Percentiles rank a stretch among this genome's conserved stretches.
phyloP scores from a whole-genome alignment of 1,284 basidiomycete species.

The Kalmanozyma brasiliensis region DNA sequence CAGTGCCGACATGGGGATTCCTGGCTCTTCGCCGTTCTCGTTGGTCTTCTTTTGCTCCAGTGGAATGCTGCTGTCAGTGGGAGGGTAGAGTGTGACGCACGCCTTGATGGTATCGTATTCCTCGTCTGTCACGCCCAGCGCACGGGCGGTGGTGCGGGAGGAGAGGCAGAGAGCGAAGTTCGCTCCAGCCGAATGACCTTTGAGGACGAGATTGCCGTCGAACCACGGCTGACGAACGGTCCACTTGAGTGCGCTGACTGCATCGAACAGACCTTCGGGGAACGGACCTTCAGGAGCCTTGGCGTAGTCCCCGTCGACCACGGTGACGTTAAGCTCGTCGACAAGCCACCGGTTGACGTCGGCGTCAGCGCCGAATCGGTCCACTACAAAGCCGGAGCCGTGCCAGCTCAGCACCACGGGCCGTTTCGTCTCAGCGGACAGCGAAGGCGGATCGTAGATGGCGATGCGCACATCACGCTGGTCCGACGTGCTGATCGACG shows the following conservation, averaged over 20 bases:
- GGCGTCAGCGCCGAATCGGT: constrained; percentile 33
- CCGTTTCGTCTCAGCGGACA: constrained; percentile 3
- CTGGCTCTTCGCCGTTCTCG: constrained; percentile 20
- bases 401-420: constrained; percentile 46
- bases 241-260: constrained; percentile 34
- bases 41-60: constrained; percentile 26
- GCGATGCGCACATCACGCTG: constrained; percentile 22
- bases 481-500: constrained; percentile 8
- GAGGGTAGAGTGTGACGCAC: constrained; percentile 32
- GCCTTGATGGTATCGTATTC: constrained; percentile 38
- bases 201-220: constrained; percentile 31
- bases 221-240: constrained; percentile 29
- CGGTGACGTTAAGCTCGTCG: constrained; percentile 20
- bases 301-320: constrained; percentile 42
- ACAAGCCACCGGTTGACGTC: constrained; percentile 28
- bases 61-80: constrained; percentile 30
- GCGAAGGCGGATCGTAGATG: constrained; percentile 16
- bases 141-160: constrained; percentile 7
- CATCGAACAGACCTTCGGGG: constrained; percentile 30
- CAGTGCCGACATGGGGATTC: constrained; percentile 32
- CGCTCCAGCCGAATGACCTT: constrained; percentile 35
- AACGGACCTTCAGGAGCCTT: constrained; percentile 43
- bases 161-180: constrained; percentile 28
- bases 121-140: constrained; percentile 19
- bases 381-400: constrained; percentile 31